Evolutionary conservation across 345 rosid genomes (phyloP).

Genomic region (Sapria himalayana): DNA sequence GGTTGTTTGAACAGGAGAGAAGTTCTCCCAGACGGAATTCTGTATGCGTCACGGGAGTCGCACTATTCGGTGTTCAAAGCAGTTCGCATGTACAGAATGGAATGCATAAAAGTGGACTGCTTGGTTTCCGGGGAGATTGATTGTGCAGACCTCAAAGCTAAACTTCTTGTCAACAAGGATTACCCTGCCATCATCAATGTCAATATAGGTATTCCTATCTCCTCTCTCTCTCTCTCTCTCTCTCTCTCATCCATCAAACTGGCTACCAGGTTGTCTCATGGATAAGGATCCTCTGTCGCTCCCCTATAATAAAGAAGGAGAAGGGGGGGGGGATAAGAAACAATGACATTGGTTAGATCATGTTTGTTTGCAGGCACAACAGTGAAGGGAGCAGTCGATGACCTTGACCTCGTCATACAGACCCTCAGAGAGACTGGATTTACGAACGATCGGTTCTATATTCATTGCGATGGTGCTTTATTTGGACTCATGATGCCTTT

Average conservation of each 20-base stretch:
- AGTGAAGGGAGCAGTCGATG: slow-evolving; percentile 96
- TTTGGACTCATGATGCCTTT: slow-evolving; percentile 99
- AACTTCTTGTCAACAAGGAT: slow-evolving; percentile 62
- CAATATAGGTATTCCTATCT: slow-evolving; percentile 43
- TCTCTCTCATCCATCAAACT: slow-evolving; percentile 6
- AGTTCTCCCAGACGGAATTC: slow-evolving; percentile 73
- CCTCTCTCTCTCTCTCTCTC: slow-evolving; percentile 4
- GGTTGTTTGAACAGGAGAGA: slow-evolving; percentile 44
- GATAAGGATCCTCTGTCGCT: too few species aligned
- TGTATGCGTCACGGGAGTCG: slow-evolving; percentile 69
- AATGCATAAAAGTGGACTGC: slow-evolving; percentile 53
- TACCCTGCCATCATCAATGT: slow-evolving; percentile 84
- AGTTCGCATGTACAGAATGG: slow-evolving; percentile 93
- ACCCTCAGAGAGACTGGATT: slow-evolving; percentile 81
- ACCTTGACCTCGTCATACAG: slow-evolving; percentile 76
- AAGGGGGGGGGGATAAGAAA: too few species aligned
- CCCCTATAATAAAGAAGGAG: too few species aligned
- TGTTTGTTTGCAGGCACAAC: slow-evolving; percentile 45
- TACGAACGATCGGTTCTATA: slow-evolving; percentile 57
- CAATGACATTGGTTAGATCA: too few species aligned
- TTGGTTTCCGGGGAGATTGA: slow-evolving; percentile 76
- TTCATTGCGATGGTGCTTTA: slow-evolving; percentile 92
- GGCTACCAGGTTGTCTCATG: too few species aligned
- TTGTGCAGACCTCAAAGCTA: slow-evolving; percentile 42
- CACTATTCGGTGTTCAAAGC: slow-evolving; percentile 94